phyloP scores from a whole-genome alignment of 2,329 filamentous ascomycete species.

The Teratosphaeria gauchensis region DNA sequence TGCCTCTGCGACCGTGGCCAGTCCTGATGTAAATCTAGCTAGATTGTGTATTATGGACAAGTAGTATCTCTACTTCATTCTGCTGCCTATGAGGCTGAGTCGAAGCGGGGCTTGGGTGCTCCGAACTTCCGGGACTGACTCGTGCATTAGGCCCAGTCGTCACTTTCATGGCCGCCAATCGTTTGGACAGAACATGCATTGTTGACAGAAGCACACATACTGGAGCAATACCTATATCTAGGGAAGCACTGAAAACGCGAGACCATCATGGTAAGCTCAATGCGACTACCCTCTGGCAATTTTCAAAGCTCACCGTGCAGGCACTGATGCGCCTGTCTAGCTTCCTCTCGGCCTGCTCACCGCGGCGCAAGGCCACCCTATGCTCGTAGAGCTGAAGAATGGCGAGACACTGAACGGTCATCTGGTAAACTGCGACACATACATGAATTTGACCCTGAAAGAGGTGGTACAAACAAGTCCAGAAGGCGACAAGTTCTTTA shows the following conservation, averaged over 20 bases:
- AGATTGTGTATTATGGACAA: not conserved
- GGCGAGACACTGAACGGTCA: conserved; percentile 96
- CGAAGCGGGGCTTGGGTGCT: not conserved
- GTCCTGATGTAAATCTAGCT: not conserved
- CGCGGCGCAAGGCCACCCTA: conserved; percentile 92
- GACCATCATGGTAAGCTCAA: not conserved
- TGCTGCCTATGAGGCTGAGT: not conserved
- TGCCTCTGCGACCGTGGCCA: not conserved
- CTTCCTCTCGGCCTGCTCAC: conserved; percentile 72
- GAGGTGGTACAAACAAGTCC: conserved; percentile 95
- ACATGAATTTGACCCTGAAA: conserved; percentile 98
- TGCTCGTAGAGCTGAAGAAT: conserved; percentile 95
- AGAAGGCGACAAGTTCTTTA: conserved; percentile 88
- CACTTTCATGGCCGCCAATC: not conserved
- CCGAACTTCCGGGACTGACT: not conserved
- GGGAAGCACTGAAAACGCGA: not conserved
- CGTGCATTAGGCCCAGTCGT: not conserved
- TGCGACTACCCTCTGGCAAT: not conserved
- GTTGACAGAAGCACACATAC: not conserved
- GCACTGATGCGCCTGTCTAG: conserved; percentile 31
- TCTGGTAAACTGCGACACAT: conserved; percentile 93
- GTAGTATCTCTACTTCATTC: not conserved
- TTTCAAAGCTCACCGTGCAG: conserved; percentile 12
- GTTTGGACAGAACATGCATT: not conserved
- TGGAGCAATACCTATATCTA: not conserved